Evolutionary conservation across 352 stramenopile species (phyloP).

Genomic region (Globisporangium recalcitrans): DNA sequence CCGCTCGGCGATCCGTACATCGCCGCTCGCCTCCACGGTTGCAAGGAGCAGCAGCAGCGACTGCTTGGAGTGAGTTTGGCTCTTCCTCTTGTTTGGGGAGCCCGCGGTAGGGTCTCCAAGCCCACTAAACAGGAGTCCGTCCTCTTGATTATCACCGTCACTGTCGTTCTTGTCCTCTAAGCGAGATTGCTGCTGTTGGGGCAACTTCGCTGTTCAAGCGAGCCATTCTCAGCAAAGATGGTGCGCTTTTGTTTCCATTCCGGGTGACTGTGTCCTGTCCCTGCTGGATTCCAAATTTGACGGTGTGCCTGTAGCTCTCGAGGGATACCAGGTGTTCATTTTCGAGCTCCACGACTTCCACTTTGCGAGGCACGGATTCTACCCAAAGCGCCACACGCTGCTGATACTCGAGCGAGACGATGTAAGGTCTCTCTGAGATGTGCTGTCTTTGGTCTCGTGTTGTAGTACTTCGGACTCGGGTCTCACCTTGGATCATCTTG

Average conservation of each 20-base stretch:
- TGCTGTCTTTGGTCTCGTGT: too few species aligned
- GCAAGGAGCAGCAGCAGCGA: slow-evolving; percentile 31
- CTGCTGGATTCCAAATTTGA: too few species aligned
- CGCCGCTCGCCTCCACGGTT: slow-evolving; percentile 47
- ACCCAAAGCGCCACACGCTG: slow-evolving; percentile 31
- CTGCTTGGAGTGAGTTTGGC: slow-evolving; percentile 11
- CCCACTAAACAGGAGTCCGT: not conserved
- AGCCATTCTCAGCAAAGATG: too few species aligned
- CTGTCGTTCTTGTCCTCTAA: slow-evolving; percentile 11
- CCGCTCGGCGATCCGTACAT: slow-evolving; percentile 32
- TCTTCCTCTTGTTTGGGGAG: not conserved
- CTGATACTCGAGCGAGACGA: slow-evolving; percentile 26
- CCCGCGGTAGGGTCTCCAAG: not conserved
- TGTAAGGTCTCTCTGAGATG: slow-evolving; percentile 14
- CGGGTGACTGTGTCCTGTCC: too few species aligned
- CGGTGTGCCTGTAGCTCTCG: slow-evolving; percentile 1
- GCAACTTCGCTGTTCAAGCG: not conserved
- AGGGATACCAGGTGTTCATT: slow-evolving; percentile 4
- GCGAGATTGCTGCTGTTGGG: not conserved
- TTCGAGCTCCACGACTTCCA: slow-evolving; percentile 33
- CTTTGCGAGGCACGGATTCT: slow-evolving; percentile 30
- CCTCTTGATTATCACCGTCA: not conserved
- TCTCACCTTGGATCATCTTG: too few species aligned
- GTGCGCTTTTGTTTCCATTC: too few species aligned
- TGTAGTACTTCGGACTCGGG: too few species aligned